Conservation (phyloP, 1,284 basidiomycete species). For the Mycena citricolor region DNA sequence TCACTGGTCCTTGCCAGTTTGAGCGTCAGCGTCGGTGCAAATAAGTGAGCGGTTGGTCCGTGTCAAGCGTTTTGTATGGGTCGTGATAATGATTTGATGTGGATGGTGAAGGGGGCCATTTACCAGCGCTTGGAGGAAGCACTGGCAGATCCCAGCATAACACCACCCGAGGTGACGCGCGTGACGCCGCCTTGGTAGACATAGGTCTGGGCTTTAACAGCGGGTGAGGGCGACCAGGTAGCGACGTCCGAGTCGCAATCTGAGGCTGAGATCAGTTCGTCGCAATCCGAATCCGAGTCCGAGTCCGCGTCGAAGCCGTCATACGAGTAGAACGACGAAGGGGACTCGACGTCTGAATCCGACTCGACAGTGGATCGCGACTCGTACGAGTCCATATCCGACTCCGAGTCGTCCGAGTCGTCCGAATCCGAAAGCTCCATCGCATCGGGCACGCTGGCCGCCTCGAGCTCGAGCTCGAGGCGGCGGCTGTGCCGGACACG, state of each 20-base stretch:
- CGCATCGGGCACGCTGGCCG: not conserved
- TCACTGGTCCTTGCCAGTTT: no score
- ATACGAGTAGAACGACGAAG: no score
- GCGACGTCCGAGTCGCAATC: constrained; percentile 6
- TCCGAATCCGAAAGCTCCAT: not conserved
- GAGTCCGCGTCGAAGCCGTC: constrained; percentile 1
- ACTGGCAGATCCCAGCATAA: constrained; percentile 17
- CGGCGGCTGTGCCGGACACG: constrained; percentile 12
- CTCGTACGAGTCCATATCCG: no score
- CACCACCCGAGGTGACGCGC: constrained; percentile 9
- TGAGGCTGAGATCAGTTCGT: not conserved
- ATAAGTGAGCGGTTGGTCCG: no score
- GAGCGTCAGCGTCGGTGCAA: no score
- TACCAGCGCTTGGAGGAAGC: no score
- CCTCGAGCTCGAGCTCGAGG: not conserved
- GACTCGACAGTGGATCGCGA: no score
- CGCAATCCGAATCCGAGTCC: constrained; percentile 6
- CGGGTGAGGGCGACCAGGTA: not conserved
- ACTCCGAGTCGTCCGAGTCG: no score
- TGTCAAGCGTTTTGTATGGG: no score
- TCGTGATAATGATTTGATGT: no score
- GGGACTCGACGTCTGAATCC: constrained; percentile 1
- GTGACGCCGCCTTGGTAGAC: constrained; percentile 10
- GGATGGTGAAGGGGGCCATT: no score
- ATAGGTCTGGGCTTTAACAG: constrained; percentile 1